These are phyloP conservation scores for Phallus indusiatus DNA, from an alignment of 768 basidiomycete species.

Conservation along the genomic window DNA sequence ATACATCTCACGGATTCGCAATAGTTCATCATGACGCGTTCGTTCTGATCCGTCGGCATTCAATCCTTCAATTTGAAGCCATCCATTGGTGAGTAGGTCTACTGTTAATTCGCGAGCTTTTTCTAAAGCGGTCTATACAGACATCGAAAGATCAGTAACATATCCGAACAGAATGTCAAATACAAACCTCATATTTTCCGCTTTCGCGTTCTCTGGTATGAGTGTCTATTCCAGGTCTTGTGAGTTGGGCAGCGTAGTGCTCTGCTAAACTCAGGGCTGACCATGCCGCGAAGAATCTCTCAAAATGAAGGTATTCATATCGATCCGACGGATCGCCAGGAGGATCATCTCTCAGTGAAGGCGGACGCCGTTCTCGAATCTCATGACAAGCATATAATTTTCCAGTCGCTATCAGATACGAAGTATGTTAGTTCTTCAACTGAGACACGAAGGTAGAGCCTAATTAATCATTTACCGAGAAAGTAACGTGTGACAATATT, in stretches of 20 bases:
- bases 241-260: slow-evolving; percentile 10
- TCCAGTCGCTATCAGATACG: slow-evolving; percentile 46
- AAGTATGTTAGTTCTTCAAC: neutral
- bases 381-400: slow-evolving; percentile 35
- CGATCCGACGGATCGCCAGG: slow-evolving; percentile 3
- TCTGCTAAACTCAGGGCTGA: slow-evolving; percentile 11
- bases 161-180: neutral
- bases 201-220: slow-evolving; percentile 10
- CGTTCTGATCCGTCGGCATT: slow-evolving; percentile 24
- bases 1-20: slow-evolving; percentile 80
- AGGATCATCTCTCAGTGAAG: slow-evolving; percentile 1
- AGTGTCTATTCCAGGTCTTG: slow-evolving; percentile 2
- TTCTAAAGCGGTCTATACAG: slow-evolving; percentile 41
- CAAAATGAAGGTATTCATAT: slow-evolving; percentile 53
- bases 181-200: slow-evolving; percentile 6
- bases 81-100: slow-evolving; percentile 67
- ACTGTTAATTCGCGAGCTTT: slow-evolving; percentile 54
- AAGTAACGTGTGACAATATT: slow-evolving; percentile 87
- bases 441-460: neutral
- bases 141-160: neutral
- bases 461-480: slow-evolving; percentile 47
- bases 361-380: slow-evolving; percentile 6
- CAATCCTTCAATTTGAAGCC: slow-evolving; percentile 47
- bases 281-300: slow-evolving; percentile 73
- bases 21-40: slow-evolving; percentile 25